Evolutionary conservation across 202 grass and related monocot genomes (phyloP), one percentile per base, ranked within the genome.

Genomic region (Tripidium arundinaceum): DNA sequence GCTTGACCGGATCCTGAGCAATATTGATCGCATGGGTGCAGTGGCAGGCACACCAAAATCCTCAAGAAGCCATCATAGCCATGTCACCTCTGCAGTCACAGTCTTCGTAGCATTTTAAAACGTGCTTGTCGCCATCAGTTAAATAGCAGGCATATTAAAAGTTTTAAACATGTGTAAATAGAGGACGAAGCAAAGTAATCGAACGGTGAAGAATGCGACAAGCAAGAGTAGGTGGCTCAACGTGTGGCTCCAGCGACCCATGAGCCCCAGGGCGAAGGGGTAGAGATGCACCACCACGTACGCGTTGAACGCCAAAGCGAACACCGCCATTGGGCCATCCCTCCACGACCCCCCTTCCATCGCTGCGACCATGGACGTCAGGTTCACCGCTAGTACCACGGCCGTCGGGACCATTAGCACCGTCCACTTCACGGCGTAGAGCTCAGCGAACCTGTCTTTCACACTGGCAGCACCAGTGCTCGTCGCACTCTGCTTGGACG

Each of bases 401-500:
- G 76, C 58, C 12, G 90, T 78, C 11, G 84, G 43, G 15, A 87
- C 71, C 86, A 93, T 87, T 27, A 89, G 74, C 25, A 47, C 63
- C 29, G 84, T 89, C 87, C 87, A 93, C 55, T 83, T 84, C 68
- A 93, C 79, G 40, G 68, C 81, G 72, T 93, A 79, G 15, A 93
- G 79, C 26, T 93, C 90, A 0, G 81, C 77, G 24, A 85, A 89
- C 72, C 77, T 76, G 4, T 84, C 84, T 3, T 76, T 64, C 0
- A 34, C 65, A 0, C 50, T 50, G 10, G 13, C 21, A 2, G 63
- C 31, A 2, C n/a, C n/a, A n/a, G n/a, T n/a, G n/a, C 13, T 0
- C n/a, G 47, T 7, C 1, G 57, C 4, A 1, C 3, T 1, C 58
- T 22, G 28, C 73, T 62, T 76, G 1, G 81, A 68, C 1, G 84